Percentiles rank a stretch among this genome's conserved stretches.
These are phyloP conservation scores for Diaporthe vexans DNA, from an alignment of 2,329 filamentous ascomycete genomes.

Conservation along the genomic window DNA sequence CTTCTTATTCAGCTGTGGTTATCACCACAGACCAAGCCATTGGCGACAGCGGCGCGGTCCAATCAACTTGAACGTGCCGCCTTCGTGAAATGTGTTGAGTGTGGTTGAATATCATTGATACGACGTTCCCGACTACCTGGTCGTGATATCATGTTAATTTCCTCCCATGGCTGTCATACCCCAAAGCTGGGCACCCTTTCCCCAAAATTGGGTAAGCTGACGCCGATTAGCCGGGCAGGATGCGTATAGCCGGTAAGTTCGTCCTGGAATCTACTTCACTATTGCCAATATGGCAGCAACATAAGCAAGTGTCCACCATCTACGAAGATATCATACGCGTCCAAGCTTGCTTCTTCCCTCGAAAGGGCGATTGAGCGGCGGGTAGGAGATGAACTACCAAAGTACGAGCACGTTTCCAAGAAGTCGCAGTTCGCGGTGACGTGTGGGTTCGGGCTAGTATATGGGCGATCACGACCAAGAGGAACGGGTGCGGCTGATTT, in stretches of 20 bases:
- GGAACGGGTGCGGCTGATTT: constrained; percentile 31
- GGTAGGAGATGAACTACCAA: constrained; percentile 13
- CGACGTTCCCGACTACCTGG: not conserved
- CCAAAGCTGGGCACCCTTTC: constrained; percentile 3
- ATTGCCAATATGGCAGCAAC: constrained; percentile 23
- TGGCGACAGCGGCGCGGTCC: not conserved
- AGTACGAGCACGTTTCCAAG: not conserved
- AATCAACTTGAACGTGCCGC: not conserved
- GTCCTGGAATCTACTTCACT: constrained; percentile 1
- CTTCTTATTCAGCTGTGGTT: too few relatives aligned
- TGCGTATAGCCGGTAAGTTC: not conserved
- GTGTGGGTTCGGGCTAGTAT: constrained; percentile 5
- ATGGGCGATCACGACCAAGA: not conserved
- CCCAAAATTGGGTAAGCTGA: constrained; percentile 2
- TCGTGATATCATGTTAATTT: not conserved
- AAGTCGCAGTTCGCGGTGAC: not conserved
- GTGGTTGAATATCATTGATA: not conserved
- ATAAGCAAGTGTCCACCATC: not conserved
- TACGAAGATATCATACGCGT: not conserved
- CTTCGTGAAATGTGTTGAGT: not conserved
- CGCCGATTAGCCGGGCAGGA: not conserved
- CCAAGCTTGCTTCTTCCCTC: constrained; percentile 10
- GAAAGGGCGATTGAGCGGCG: constrained; percentile 14
- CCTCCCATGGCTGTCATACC: constrained; percentile 14
- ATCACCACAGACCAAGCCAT: not conserved